phyloP scores from a whole-genome alignment of 371 early-diverging fungal genomes.

The Saksenaea oblongispora region DNA sequence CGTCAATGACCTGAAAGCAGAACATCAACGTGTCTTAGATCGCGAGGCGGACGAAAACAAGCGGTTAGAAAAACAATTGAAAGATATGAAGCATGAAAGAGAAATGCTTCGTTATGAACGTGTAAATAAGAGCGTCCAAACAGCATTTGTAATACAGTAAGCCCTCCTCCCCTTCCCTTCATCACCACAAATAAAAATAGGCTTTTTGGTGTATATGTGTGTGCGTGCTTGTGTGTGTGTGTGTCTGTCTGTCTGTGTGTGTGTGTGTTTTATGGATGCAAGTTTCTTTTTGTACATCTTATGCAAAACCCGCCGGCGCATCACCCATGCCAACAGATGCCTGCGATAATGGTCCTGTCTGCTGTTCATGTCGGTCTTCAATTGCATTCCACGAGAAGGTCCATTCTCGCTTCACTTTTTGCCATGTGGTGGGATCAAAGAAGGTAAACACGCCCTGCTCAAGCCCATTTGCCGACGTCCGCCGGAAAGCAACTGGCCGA shows the following conservation, averaged over 20 bases:
- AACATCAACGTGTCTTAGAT: constrained; percentile 55
- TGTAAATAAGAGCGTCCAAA: constrained; percentile 55
- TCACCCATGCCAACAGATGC: constrained; percentile 7
- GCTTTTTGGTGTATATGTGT: no score
- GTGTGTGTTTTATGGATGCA: not conserved
- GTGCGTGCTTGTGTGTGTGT: no score
- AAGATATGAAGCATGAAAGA: constrained; percentile 58
- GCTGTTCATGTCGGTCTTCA: constrained; percentile 68
- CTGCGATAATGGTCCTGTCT: not conserved
- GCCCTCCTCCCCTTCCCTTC: no score
- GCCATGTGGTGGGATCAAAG: constrained; percentile 84
- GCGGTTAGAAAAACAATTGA: constrained; percentile 46
- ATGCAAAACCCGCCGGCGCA: not conserved
- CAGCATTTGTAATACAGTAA: constrained; percentile 7
- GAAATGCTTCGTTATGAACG: constrained; percentile 52
- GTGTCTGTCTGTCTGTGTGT: no score
- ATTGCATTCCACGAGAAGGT: constrained; percentile 77
- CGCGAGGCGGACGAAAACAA: constrained; percentile 58
- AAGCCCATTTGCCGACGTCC: constrained; percentile 45
- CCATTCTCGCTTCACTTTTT: constrained; percentile 80
- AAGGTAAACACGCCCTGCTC: constrained; percentile 82
- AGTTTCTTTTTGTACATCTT: not conserved
- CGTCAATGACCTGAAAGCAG: constrained; percentile 55
- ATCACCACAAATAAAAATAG: not conserved
- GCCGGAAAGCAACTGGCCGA: constrained; percentile 30